Conservation (phyloP, 2,329 filamentous ascomycete genomes). For the Aspergillus pseudonomiae region DNA sequence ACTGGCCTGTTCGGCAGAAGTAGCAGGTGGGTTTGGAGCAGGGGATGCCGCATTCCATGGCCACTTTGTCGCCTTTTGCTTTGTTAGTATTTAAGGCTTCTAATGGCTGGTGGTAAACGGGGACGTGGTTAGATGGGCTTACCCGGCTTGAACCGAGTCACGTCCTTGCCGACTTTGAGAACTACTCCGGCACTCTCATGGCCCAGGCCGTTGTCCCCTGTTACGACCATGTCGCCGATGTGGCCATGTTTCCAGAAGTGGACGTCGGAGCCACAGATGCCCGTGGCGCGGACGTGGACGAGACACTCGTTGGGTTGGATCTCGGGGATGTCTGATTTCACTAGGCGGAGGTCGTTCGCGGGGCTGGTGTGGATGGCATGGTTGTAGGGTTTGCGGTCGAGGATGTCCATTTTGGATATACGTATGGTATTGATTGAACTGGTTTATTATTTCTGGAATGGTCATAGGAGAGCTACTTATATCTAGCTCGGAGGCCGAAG, state of each 20-base stretch:
- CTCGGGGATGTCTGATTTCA: conserved; percentile 21
- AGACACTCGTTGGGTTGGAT: conserved; percentile 18
- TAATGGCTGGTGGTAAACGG: too few relatives aligned
- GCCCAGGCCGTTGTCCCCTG: conserved; percentile 23
- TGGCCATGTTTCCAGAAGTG: conserved; percentile 27
- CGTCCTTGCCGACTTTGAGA: conserved; percentile 17
- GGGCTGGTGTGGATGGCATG: conserved; percentile 24
- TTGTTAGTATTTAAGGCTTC: neutral
- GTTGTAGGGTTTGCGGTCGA: conserved; percentile 20
- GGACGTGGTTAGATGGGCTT: neutral
- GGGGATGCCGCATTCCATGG: conserved; percentile 23
- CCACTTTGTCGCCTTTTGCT: conserved; percentile 21
- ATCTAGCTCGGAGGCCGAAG: neutral
- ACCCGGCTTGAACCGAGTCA: conserved; percentile 24
- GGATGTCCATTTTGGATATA: conserved; percentile 16
- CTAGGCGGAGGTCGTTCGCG: conserved; percentile 21
- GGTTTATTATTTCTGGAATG: neutral
- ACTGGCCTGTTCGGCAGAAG: conserved; percentile 22
- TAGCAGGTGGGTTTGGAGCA: conserved; percentile 23
- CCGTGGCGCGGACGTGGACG: conserved; percentile 22
- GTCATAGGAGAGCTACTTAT: neutral
- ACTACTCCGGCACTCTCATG: conserved; percentile 25
- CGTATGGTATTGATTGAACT: too few relatives aligned
- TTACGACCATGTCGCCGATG: conserved; percentile 23
- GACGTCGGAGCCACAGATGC: conserved; percentile 24